These are phyloP conservation scores for Psilocybe cubensis DNA, from an alignment of 768 basidiomycete species.

Conservation along the genomic window DNA sequence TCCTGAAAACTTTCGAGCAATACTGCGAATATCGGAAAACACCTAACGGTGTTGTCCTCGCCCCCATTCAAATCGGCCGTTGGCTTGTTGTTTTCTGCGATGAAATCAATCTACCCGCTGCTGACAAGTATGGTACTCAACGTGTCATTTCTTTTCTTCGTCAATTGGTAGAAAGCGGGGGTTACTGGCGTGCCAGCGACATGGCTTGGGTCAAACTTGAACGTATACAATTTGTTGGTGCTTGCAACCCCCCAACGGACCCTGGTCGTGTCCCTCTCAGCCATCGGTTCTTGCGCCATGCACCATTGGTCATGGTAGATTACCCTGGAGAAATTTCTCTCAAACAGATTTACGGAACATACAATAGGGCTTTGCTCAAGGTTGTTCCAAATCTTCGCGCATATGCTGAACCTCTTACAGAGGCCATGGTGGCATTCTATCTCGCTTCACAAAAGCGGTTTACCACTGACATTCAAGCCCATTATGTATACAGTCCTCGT, in stretches of 20 bases:
- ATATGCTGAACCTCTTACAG: constrained; percentile 92
- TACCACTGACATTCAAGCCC: constrained; percentile 96
- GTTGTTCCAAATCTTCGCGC: constrained; percentile 92
- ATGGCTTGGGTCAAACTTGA: constrained; percentile 98
- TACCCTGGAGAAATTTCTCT: constrained; percentile 97
- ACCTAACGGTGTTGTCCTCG: constrained; percentile 94
- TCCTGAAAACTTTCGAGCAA: constrained; percentile 99
- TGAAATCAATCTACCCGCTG: constrained; percentile 96
- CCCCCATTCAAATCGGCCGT: constrained; percentile 92
- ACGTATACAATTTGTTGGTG: constrained; percentile 99
- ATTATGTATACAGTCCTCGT: constrained; percentile 99
- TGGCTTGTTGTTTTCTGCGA: constrained; percentile 99
- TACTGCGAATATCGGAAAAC: constrained; percentile 99
- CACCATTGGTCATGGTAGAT: constrained; percentile 98
- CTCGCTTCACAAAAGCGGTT: constrained; percentile 92
- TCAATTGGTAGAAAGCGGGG: constrained; percentile 92
- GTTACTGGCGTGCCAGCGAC: constrained; percentile 93
- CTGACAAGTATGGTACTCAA: constrained; percentile 98
- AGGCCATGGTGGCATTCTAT: constrained; percentile 97
- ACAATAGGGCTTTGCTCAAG: constrained; percentile 94
- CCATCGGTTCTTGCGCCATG: constrained; percentile 96
- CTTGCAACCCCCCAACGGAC: constrained; percentile 99
- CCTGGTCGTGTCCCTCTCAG: constrained; percentile 98
- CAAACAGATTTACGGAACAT: constrained; percentile 98
- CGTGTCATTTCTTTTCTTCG: constrained; percentile 98